Evolutionary conservation across 2,329 filamentous ascomycete species (phyloP).

Genomic region (Fulvia fulva): DNA sequence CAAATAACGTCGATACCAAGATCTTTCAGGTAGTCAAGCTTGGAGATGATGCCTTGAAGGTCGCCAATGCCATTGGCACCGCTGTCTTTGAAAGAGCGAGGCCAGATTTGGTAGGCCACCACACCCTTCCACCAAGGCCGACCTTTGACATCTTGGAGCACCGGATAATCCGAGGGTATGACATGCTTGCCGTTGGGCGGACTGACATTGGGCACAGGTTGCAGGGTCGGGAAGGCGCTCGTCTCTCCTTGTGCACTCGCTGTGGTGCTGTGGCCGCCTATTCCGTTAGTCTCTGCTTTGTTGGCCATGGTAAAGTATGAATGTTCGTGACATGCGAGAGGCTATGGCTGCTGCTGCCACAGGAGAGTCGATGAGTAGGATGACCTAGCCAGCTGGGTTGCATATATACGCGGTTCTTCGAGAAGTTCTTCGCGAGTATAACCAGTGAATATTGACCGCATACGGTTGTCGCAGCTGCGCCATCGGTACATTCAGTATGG

Average conservation of each 20-base stretch:
- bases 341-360: background rate
- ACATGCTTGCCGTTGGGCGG: too few species aligned
- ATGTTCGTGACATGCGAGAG: background rate
- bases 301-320: background rate
- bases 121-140: slow-evolving; percentile 46
- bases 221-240: too few species aligned
- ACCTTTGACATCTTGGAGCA: slow-evolving; percentile 11
- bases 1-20: slow-evolving; percentile 63
- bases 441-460: background rate
- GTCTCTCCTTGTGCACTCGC: too few species aligned
- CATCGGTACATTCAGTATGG: background rate
- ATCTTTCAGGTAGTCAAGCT: slow-evolving; percentile 55
- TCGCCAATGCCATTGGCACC: slow-evolving; percentile 59
- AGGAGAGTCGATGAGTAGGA: background rate
- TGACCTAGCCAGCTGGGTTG: background rate
- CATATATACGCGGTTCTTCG: background rate
- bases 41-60: slow-evolving; percentile 59
- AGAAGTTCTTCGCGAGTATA: background rate
- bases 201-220: background rate
- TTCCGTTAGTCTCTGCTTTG: background rate
- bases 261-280: background rate
- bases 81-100: slow-evolving; percentile 47
- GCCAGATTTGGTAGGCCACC: slow-evolving; percentile 45
- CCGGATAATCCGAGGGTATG: too few species aligned
- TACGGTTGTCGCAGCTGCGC: background rate